Base-by-base conservation (phyloP, 495 filamentous ascomycete genomes). In the Sphaerosporella brunnea region DNA sequence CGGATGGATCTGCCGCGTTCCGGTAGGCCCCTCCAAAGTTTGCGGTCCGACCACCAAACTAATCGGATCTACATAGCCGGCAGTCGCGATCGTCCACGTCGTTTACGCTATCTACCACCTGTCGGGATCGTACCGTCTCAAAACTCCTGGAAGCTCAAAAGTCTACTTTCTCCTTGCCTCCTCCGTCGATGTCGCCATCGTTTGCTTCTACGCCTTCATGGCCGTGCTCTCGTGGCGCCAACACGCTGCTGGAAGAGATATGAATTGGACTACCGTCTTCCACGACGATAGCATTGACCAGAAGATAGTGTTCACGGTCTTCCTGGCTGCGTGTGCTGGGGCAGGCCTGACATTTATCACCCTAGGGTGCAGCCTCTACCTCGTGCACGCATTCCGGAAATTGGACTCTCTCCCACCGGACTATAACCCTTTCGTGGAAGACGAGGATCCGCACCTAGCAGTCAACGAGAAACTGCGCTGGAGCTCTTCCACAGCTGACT, bases 61-160 rank as follows among this genome's bases (percentile, higher is more conserved):
- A n/a, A n/a, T n/a, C n/a, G n/a, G n/a, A n/a, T n/a, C n/a, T n/a
- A n/a, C n/a, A 11, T 3, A 56, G 54, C 55, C 55, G 8, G 50
- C 54, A 26, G 50, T 53, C 10, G 55, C 54, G 5, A 40, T 53
- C 18, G 53, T 58, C 25, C 55, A 58, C 36, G 23, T 21, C 10
- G 41, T 58, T 4, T 58, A 58, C 25, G 57, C 45, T 20, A 47
- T 53, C 32, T 58, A 58, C 23, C 55, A 58, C 34, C 45, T 58
- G 16, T 50, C 50, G 16, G 50, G 55, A 2, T 53, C 54, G 10
- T 51, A 57, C 25, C 55, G 55, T 21, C 49, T 58, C 11, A 46
- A 47, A 15, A 53, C 54, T 2, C 55, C 55, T 2, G 36, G 8
- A 4, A 53, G 49, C 1, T 58, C 45, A 9, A 50, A 58, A 13